A percentile compares a stretch with the other conserved stretches of the same genome.
Conservation (phyloP, 257 asterid genomes). For the Solanum microdontum region DNA sequence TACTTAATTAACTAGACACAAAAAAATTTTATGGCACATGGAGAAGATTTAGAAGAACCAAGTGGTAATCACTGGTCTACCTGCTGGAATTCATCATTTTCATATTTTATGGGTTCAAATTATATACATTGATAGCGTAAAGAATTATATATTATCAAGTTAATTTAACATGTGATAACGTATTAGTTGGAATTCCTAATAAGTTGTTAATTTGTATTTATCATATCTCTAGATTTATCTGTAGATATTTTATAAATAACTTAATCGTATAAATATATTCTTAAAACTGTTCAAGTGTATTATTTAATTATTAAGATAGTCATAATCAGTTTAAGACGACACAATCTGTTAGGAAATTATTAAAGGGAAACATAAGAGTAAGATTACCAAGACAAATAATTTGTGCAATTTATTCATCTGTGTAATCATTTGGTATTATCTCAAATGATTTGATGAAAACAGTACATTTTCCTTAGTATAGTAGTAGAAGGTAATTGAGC, state of each 20-base stretch:
- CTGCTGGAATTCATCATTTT: slow-evolving; percentile 1
- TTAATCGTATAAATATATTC: not conserved
- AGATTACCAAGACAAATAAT: not conserved
- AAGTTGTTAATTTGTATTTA: not conserved
- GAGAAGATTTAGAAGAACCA: not conserved
- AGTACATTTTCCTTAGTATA: not conserved
- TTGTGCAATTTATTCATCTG: not conserved
- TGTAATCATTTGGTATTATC: not conserved
- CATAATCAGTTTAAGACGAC: not conserved
- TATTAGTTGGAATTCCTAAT: not conserved
- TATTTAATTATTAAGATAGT: not conserved
- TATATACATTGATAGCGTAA: not conserved
- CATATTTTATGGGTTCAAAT: not conserved
- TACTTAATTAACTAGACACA: not conserved
- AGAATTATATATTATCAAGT: not conserved
- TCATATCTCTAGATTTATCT: not conserved
- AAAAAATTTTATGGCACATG: slow-evolving; percentile 12
- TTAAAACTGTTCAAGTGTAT: not conserved
- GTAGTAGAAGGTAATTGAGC: not conserved
- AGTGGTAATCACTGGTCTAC: slow-evolving; percentile 6
- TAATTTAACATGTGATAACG: not conserved
- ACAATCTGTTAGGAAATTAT: not conserved
- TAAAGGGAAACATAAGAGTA: not conserved
- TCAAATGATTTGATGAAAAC: not conserved
- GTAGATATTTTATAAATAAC: not conserved